Conservation (phyloP, 2,329 filamentous ascomycete species). For the Fusarium illudens region DNA sequence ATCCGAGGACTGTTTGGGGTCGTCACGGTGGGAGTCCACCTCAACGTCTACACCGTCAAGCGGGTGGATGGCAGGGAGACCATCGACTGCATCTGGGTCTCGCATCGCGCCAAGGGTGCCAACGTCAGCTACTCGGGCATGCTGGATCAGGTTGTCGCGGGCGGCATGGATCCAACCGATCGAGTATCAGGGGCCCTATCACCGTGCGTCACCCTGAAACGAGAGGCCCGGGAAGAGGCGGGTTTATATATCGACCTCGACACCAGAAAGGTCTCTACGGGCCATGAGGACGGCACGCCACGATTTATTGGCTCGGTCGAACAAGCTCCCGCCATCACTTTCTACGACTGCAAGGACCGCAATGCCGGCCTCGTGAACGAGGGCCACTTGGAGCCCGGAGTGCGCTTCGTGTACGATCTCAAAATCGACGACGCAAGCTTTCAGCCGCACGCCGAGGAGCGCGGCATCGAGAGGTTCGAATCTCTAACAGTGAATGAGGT, state of each 20-base stretch:
- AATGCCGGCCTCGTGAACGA: slow-evolving; percentile 41
- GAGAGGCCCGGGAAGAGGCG: slow-evolving; percentile 49
- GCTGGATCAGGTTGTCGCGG: slow-evolving; percentile 50
- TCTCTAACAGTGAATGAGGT: slow-evolving; percentile 44
- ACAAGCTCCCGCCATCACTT: slow-evolving; percentile 42
- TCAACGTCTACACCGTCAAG: slow-evolving; percentile 48
- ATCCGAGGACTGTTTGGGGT: slow-evolving; percentile 48
- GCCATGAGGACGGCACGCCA: background rate
- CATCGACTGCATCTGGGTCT: slow-evolving; percentile 47
- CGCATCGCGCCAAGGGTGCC: slow-evolving; percentile 40
- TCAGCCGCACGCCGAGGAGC: slow-evolving; percentile 38
- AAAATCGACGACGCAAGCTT: slow-evolving; percentile 39
- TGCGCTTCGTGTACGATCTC: slow-evolving; percentile 51
- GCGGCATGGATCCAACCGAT: slow-evolving; percentile 46
- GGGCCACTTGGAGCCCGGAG: slow-evolving; percentile 49
- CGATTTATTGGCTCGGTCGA: slow-evolving; percentile 37
- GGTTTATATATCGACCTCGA: slow-evolving; percentile 39
- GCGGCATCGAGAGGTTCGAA: slow-evolving; percentile 43
- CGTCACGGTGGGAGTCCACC: slow-evolving; percentile 49
- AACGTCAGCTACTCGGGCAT: slow-evolving; percentile 47
- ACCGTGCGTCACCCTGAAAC: slow-evolving; percentile 42
- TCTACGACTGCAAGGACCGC: slow-evolving; percentile 47
- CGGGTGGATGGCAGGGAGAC: slow-evolving; percentile 29
- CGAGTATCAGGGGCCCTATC: slow-evolving; percentile 29
- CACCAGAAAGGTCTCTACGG: slow-evolving; percentile 27